Evolutionary conservation across 371 early-diverging fungal genomes (phyloP), one percentile per base, ranked within the genome.

Genomic region (Zancudomyces culisetae): DNA sequence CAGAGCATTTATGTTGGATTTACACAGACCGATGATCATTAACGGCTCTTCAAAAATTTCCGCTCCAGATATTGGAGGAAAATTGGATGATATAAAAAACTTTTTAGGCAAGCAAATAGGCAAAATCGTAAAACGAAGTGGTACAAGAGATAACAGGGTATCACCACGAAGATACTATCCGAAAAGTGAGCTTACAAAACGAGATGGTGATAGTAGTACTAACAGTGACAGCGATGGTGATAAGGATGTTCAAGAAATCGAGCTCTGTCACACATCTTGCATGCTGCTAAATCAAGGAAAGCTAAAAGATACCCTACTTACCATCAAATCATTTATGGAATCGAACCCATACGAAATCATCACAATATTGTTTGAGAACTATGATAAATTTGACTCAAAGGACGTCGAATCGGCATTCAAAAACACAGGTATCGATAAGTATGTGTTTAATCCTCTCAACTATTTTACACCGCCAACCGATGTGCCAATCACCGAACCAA

Each of bases 311-410:
- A 69, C 72, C 18, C 65, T 84, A 42, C 45, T 57, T 8, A 48
- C 57, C 29, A 60, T 83, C 43, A 70, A 66, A 49, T 41, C 58
- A 2, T 84, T 74, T 63, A 49, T 84, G 50, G 71, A 79, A 28
- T 51, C 52, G 24, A 79, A 84, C 52, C 73, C 69, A 18, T 67
- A 77, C 56, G 83, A 84, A 55, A 78, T 84, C 8, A 42, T 84
- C 20, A 78, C 81, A 12, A 76, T 84, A 52, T 71, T 80, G 59
- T 71, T 83, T 66, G 82, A 82, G 56, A 82, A 79, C 55, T 63
- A 68, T 15, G 72, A 63, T 47, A 61, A 60, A 2, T 75, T 81
- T 43, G 22, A 61, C 19, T 59, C 75, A 3, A 46, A 62, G 19
- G 66, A 69, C 3, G 79, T 80, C 49, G 58, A 54, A 3, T 41